Base-by-base conservation (phyloP, 2,329 filamentous ascomycete species). In the Calonectria henricotiae region DNA sequence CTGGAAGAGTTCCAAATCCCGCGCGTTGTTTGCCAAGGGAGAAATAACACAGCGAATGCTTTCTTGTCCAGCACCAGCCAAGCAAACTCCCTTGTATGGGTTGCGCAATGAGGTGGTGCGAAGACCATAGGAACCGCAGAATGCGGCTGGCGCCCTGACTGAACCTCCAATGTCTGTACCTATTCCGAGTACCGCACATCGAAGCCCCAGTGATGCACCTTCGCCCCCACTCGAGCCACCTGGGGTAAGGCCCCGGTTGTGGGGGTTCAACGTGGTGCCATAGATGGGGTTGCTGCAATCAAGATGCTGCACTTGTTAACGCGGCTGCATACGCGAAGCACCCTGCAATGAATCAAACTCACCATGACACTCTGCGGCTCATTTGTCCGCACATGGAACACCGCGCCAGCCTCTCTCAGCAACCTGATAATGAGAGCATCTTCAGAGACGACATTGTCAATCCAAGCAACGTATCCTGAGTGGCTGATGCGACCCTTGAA, bases 121-220 rank as follows among this genome's bases (percentile, higher is more conserved):
- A 67, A 86, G 80, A 0, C 83, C 83, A 70, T 84, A 87, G 1
- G 80, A 77, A 30, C 85, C 84, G 32, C 82, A 84, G 69, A 85
- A 85, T 0, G 82, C 82, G 0, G 85, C 84, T 0, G 85, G 85
- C 4, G 80, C 79, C 8, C 85, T 80, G 30, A 87, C 82, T 7
- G 83, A 85, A 4, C 85, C 85, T 0, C 84, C 85, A 17, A 86
- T 85, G 67, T 87, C 85, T 6, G 83, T 84, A 2, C 85, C 85
- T 23, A 87, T 75, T 5, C 84, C 85, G 35, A 86, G 70, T 1
- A 80, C 78, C 5, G 83, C 82, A 37, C 83, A 84, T 47, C 80
- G 78, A 35, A 86, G 82, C 1, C 82, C 82, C 46, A 83, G 77
- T 2, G 83, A 80, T 7, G 82, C 83, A 1, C 83, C 83, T 62